Conservation (phyloP, 768 basidiomycete genomes). For the Rhizopogon roseolus region DNA sequence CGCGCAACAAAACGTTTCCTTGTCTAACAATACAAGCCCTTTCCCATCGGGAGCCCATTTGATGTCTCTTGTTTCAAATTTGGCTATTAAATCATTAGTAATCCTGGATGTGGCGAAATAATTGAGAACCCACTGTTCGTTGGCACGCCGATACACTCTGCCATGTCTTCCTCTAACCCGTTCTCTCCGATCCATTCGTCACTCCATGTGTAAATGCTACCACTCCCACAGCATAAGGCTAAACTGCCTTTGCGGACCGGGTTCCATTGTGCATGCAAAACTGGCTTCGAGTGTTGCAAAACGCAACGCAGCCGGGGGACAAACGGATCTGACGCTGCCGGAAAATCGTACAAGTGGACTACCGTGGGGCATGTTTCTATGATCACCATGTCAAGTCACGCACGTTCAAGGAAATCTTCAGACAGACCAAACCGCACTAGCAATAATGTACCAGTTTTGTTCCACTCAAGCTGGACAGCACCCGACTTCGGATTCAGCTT, state of each 20-base stretch:
- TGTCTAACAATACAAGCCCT: constrained; percentile 70
- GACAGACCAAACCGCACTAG: constrained; percentile 66
- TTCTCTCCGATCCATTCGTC: constrained; percentile 71
- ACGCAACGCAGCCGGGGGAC: constrained; percentile 61
- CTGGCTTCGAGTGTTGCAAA: constrained; percentile 57
- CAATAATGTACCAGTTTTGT: constrained; percentile 67
- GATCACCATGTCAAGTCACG: constrained; percentile 6
- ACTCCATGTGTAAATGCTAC: constrained; percentile 74
- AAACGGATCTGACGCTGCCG: constrained; percentile 52
- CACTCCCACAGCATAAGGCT: constrained; percentile 60
- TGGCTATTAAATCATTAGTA: constrained; percentile 35
- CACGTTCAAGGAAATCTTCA: neutral
- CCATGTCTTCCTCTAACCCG: constrained; percentile 66
- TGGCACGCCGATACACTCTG: constrained; percentile 88
- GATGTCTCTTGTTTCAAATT: constrained; percentile 67
- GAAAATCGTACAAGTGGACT: constrained; percentile 71
- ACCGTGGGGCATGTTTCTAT: constrained; percentile 60
- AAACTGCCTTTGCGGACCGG: constrained; percentile 74
- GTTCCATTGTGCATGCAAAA: constrained; percentile 75
- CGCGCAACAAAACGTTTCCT: constrained; percentile 79
- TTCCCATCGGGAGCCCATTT: constrained; percentile 87
- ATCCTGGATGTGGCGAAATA: constrained; percentile 4
- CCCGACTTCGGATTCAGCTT: constrained; percentile 67
- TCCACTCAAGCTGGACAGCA: constrained; percentile 74
- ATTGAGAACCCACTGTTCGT: constrained; percentile 51